Percentiles rank a stretch among this genome's conserved stretches.
Evolutionary conservation across 2,329 filamentous ascomycete genomes (phyloP).

Genomic region (Penicillium sp.): DNA sequence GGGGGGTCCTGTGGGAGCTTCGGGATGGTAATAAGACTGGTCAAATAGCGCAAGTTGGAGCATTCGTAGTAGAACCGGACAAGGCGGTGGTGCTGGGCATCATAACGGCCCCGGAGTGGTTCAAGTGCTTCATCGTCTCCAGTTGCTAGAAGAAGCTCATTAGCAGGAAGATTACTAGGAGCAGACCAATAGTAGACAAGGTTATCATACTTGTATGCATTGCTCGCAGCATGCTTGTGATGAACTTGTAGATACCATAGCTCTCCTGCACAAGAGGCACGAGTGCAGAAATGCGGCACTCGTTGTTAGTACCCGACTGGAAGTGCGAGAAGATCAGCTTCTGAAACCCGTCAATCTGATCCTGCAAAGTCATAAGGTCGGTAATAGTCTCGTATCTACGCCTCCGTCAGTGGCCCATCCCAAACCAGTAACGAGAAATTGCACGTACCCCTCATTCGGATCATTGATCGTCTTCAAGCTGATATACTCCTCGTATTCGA

Average conservation of each 20-base stretch:
- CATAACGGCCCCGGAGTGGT: conserved; percentile 83
- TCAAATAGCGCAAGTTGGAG: conserved; percentile 94
- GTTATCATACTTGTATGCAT: conserved; percentile 85
- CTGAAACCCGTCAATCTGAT: conserved; percentile 98
- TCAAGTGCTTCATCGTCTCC: conserved; percentile 91
- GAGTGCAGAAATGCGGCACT: conserved; percentile 91
- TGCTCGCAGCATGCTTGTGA: conserved; percentile 97
- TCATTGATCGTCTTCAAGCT: conserved; percentile 98
- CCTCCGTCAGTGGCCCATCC: conserved; percentile 23
- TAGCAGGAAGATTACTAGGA: background rate
- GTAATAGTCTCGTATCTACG: conserved; percentile 82
- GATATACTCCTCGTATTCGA: conserved; percentile 99
- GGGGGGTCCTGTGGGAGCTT: conserved; percentile 94
- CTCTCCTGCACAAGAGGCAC: conserved; percentile 95
- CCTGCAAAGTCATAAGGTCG: conserved; percentile 93
- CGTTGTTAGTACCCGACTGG: conserved; percentile 86
- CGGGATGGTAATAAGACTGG: conserved; percentile 91
- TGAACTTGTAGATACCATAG: conserved; percentile 99
- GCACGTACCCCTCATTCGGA: conserved; percentile 82
- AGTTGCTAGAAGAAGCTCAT: conserved; percentile 60
- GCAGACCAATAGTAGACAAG: background rate
- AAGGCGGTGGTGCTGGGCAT: conserved; percentile 93
- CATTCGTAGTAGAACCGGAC: conserved; percentile 99
- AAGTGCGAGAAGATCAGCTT: conserved; percentile 99
- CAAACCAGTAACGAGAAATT: background rate